These are phyloP conservation scores for Murraya paniculata DNA, from an alignment of 345 rosid species.

Conservation along the genomic window DNA sequence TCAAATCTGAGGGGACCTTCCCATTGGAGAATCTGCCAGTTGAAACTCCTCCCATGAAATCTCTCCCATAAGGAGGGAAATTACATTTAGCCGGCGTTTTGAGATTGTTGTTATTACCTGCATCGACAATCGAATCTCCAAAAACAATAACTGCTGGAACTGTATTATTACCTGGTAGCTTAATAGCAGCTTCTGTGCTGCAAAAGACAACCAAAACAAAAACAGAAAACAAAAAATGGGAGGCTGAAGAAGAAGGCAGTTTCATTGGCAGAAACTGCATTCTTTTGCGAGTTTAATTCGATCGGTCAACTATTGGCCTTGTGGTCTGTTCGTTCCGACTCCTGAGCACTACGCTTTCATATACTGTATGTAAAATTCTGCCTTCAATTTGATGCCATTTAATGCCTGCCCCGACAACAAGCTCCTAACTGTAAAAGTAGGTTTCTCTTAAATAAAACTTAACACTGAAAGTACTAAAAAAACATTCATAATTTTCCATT, in stretches of 20 bases:
- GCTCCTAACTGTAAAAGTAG: not conserved
- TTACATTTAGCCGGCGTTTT: slow-evolving; percentile 26
- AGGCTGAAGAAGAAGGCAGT: not conserved
- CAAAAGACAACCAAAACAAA: not conserved
- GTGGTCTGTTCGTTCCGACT: not conserved
- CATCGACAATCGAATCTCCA: slow-evolving; percentile 46
- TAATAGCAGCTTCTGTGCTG: not conserved
- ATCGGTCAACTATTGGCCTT: not conserved
- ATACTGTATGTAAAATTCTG: not conserved
- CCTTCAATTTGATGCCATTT: not conserved
- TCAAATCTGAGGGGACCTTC: slow-evolving; percentile 36
- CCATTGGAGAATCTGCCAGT: slow-evolving; percentile 45
- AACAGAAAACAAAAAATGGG: not conserved
- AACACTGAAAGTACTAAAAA: not conserved
- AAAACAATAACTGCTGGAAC: slow-evolving; percentile 32
- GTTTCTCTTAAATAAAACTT: not conserved
- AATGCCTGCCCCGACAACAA: not conserved
- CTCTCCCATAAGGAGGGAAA: slow-evolving; percentile 45
- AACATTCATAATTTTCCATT: not conserved
- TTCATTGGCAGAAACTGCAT: not conserved
- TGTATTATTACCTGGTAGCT: not conserved
- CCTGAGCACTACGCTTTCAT: not conserved
- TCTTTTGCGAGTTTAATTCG: slow-evolving; percentile 11
- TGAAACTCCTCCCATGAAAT: slow-evolving; percentile 26
- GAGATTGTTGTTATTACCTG: slow-evolving; percentile 36